Conservation (phyloP, 495 filamentous ascomycete genomes). For the Penicillium fimorum region DNA sequence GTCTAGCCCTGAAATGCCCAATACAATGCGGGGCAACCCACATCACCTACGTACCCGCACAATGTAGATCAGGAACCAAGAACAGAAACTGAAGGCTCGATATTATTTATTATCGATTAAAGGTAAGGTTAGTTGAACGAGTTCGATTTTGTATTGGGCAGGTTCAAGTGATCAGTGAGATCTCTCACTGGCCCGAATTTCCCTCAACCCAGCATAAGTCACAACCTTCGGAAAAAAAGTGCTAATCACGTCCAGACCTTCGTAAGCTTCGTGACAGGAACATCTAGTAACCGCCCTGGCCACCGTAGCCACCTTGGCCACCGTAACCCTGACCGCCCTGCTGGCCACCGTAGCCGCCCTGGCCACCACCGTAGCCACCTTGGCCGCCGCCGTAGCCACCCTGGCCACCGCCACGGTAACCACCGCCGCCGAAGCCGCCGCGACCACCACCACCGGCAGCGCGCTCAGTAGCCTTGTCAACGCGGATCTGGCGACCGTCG, state of each 20-base stretch:
- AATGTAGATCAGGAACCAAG: not conserved
- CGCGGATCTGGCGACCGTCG: conserved; percentile 91
- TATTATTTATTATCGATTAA: conserved; percentile 14
- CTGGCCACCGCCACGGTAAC: conserved; percentile 24
- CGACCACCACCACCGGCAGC: conserved; percentile 43
- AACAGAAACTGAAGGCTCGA: conserved; percentile 6
- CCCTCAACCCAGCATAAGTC: conserved; percentile 10
- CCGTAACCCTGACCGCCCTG: conserved; percentile 1
- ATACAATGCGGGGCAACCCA: not conserved
- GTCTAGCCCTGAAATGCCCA: not conserved
- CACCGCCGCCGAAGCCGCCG: conserved; percentile 33
- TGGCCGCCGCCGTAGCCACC: conserved; percentile 27
- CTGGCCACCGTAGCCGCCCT: conserved; percentile 6
- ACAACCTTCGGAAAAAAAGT: conserved; percentile 9
- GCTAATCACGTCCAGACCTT: conserved; percentile 8
- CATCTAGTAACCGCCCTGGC: conserved; percentile 7
- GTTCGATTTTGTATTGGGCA: conserved; percentile 12
- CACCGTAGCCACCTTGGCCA: conserved; percentile 12
- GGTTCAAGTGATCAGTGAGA: not conserved
- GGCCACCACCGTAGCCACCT: conserved; percentile 21
- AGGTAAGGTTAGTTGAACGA: conserved; percentile 7
- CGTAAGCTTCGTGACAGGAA: not conserved
- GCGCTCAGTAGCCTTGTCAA: conserved; percentile 91
- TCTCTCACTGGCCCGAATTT: conserved; percentile 6
- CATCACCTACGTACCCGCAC: not conserved